Evolutionary conservation across 2,329 filamentous ascomycete genomes (phyloP).

Genomic region (Ophiostoma pallidulum): DNA sequence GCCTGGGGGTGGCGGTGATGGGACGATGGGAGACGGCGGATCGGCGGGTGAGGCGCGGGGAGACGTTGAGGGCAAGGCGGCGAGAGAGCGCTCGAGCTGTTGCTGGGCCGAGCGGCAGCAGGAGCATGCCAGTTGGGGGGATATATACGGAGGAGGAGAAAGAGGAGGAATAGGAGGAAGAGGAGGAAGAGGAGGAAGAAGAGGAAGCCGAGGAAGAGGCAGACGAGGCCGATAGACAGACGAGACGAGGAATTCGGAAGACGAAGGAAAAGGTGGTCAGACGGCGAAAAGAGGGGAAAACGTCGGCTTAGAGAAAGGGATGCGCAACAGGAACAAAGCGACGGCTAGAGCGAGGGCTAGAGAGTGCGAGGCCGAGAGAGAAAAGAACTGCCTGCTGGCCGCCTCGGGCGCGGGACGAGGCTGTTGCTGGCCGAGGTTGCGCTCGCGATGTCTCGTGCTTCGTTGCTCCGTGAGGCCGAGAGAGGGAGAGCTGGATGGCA

Average conservation of each 20-base stretch:
- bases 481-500: too few species aligned
- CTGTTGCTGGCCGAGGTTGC: too few species aligned
- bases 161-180: not conserved
- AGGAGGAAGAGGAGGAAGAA: not conserved
- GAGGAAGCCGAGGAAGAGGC: not conserved
- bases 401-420: conserved; percentile 2
- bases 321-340: too few species aligned
- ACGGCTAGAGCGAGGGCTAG: too few species aligned
- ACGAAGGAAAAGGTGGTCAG: not conserved
- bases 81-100: not conserved
- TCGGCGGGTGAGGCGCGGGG: not conserved
- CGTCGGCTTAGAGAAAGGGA: not conserved
- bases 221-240: not conserved
- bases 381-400: conserved; percentile 3
- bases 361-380: too few species aligned
- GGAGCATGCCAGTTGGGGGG: not conserved
- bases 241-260: not conserved
- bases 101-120: not conserved
- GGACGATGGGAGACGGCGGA: not conserved
- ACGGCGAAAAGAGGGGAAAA: too few species aligned
- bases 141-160: not conserved
- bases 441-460: conserved; percentile 5
- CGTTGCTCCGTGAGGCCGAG: too few species aligned
- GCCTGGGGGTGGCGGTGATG: not conserved
- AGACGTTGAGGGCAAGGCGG: not conserved